These are phyloP conservation scores for Termitomyces sp. DNA, from an alignment of 768 basidiomycete species.

Conservation along the genomic window DNA sequence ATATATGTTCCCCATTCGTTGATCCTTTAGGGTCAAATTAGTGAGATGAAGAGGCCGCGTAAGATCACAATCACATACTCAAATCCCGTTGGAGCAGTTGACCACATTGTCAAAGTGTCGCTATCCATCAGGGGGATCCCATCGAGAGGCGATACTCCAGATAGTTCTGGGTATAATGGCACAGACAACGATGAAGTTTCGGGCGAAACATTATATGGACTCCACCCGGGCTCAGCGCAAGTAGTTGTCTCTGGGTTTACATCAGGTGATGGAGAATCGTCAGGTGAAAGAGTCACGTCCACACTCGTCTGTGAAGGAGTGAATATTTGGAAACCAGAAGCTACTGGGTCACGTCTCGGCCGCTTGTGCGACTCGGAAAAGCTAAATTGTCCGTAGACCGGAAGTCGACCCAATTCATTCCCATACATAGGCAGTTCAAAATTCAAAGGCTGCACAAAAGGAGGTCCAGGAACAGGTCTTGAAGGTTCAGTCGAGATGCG, in stretches of 20 bases:
- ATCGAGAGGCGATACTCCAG: conserved; percentile 3
- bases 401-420: conserved; percentile 55
- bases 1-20: conserved; percentile 43
- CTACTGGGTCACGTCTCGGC: conserved; percentile 2
- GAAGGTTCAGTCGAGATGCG: conserved; percentile 21
- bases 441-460: conserved; percentile 11
- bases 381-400: conserved; percentile 40
- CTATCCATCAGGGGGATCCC: conserved; percentile 35
- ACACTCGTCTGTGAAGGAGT: neutral
- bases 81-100: conserved; percentile 53
- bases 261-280: too few relatives aligned
- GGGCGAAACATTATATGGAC: neutral
- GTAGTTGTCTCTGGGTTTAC: neutral
- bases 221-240: neutral
- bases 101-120: conserved; percentile 61
- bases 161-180: neutral
- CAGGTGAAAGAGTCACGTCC: neutral
- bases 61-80: conserved; percentile 40
- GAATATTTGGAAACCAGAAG: neutral
- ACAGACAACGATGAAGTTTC: neutral
- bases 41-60: neutral
- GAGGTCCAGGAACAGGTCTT: conserved; percentile 12
- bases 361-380: conserved; percentile 25
- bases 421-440: conserved; percentile 51
- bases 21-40: conserved; percentile 21